phyloP scores from a whole-genome alignment of 2,329 filamentous ascomycete species.

The Acarospora socialis region DNA sequence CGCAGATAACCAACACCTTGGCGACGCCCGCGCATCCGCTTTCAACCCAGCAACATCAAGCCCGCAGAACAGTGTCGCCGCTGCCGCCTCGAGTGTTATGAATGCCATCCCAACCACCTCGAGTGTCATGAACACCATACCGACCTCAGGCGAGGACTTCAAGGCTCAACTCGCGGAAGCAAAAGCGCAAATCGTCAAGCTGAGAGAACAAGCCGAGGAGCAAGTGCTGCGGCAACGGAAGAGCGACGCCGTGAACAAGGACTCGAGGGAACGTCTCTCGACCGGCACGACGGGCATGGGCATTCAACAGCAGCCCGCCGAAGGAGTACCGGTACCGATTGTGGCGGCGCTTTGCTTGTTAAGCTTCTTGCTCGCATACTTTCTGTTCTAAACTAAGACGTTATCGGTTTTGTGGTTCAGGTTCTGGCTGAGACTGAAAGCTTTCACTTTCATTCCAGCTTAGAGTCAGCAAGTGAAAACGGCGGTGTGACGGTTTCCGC shows the following conservation, averaged over 20 bases:
- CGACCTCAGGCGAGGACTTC: slow-evolving; percentile 45
- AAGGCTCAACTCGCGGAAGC: slow-evolving; percentile 62
- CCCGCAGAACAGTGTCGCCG: slow-evolving; percentile 24
- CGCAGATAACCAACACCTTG: slow-evolving; percentile 24
- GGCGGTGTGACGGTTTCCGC: no score
- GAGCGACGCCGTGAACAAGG: slow-evolving; percentile 36
- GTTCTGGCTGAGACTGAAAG: no score
- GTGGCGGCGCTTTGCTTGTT: slow-evolving; percentile 72
- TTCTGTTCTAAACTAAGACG: slow-evolving; percentile 62
- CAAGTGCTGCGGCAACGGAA: slow-evolving; percentile 70
- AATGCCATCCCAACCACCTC: slow-evolving; percentile 33
- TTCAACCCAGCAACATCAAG: slow-evolving; percentile 26
- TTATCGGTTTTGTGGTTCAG: not conserved
- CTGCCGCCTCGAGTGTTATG: slow-evolving; percentile 36
- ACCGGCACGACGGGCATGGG: slow-evolving; percentile 41
- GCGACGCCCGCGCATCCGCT: slow-evolving; percentile 25
- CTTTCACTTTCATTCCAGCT: no score
- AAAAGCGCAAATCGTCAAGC: slow-evolving; percentile 54
- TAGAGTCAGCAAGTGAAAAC: no score
- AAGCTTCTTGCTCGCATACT: slow-evolving; percentile 86
- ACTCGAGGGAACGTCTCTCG: slow-evolving; percentile 37
- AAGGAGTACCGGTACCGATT: slow-evolving; percentile 77
- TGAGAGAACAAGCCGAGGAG: slow-evolving; percentile 51
- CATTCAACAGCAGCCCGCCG: slow-evolving; percentile 37
- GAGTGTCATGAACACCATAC: slow-evolving; percentile 34